Base-by-base conservation (phyloP, 441 rosid species). In the Geranium incanum region DNA sequence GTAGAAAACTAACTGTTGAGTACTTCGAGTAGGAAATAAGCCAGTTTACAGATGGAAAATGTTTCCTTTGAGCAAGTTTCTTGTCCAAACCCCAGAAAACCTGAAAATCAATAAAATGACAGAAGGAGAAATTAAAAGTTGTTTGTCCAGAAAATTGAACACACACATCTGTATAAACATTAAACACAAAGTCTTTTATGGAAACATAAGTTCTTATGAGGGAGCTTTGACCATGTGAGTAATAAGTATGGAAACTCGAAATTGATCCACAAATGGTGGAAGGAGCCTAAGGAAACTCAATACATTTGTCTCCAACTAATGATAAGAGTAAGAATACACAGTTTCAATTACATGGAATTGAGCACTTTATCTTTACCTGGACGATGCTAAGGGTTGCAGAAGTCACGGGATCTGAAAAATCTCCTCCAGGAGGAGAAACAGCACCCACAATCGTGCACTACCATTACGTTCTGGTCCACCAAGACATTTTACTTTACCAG, bases 1-100 rank as follows among this genome's bases (percentile, higher is more conserved):
- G 23, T 62, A 67, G 63, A 71, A 66, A 75, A 76, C 89, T 77
- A 86, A 95, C 98, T 77, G 91, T 68, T 7, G 98, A 86, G 73
- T 95, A 95, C 82, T 95, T 95, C 13, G 99, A 95, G 86, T 95
- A 95, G 64, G 99, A 95, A 78, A 95, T 92, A 75, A 95, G 87
- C 99, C 99, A 95, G 79, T 95, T 95, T 19, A 95, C 98, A 75
- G 98, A 95, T 67, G 99, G 98, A 67, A 95, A 95, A 86, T 95
- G 99, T 76, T 95, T 95, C 82, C 99, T 89, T 83, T 93, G 97
- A 21, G 99, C 98, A 84, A 95, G 95, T 83, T 92, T 95, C 89
- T 95, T 95, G 83, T 95, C 97, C 82, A 95, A 85, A 81, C 99
- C 99, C 98, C 99, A 95, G 83, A 95, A 95, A 77, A 92, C 98